Conservation (phyloP, 345 rosid genomes). For the Euclidium syriacum region DNA sequence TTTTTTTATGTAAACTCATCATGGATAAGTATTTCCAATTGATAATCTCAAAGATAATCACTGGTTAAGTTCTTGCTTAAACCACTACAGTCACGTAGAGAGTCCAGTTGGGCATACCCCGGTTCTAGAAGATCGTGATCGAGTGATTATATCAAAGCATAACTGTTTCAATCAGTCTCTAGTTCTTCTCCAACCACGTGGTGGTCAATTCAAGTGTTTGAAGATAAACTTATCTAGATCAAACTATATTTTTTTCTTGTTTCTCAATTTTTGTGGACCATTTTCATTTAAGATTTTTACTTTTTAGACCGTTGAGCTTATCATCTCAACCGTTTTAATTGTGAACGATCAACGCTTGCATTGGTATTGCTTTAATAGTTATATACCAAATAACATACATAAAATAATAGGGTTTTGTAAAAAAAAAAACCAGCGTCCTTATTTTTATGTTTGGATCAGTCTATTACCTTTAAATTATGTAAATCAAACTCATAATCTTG, state of each 20-base stretch:
- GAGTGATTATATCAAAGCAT: neutral
- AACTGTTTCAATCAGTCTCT: slow-evolving; percentile 8
- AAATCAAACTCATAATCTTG: too few species aligned
- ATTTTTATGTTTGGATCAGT: too few species aligned
- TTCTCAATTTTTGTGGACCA: neutral
- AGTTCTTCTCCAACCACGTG: slow-evolving; percentile 20
- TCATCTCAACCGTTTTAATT: neutral
- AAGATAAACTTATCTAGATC: neutral
- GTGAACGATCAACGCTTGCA: neutral
- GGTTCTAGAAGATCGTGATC: slow-evolving; percentile 23
- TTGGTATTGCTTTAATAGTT: too few species aligned
- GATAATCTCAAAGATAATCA: neutral
- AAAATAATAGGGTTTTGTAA: too few species aligned
- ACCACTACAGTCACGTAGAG: slow-evolving; percentile 1
- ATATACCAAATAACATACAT: too few species aligned
- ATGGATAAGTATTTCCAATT: neutral
- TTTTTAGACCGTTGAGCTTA: too few species aligned
- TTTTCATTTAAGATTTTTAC: neutral
- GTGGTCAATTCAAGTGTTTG: neutral
- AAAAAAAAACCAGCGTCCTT: too few species aligned
- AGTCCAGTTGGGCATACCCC: neutral
- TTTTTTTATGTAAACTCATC: neutral
- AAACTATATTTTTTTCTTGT: too few species aligned
- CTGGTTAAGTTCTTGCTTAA: neutral
- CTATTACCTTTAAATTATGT: too few species aligned